These are phyloP conservation scores for Aspergillaceae sp. DNA, from an alignment of 2,329 filamentous ascomycete species.

Conservation along the genomic window DNA sequence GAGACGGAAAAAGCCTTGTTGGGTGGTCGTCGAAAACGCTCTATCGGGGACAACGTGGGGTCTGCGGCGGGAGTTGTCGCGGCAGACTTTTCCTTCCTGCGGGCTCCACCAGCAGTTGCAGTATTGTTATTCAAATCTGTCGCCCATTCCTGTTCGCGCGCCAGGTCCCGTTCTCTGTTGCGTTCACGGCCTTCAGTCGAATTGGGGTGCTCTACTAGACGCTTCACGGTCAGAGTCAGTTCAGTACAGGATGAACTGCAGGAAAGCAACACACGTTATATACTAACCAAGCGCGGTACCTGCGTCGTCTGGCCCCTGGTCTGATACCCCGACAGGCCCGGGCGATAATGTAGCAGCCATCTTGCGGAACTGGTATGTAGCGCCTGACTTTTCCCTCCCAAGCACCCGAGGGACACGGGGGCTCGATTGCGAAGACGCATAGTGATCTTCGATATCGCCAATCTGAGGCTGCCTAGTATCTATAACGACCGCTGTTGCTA, in stretches of 20 bases:
- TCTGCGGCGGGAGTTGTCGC: slow-evolving; percentile 27
- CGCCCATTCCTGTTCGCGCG: slow-evolving; percentile 18
- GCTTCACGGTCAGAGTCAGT: slow-evolving; percentile 55
- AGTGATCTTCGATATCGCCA: slow-evolving; percentile 41
- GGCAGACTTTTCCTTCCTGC: slow-evolving; percentile 1
- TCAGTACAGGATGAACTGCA: slow-evolving; percentile 28
- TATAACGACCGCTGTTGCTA: slow-evolving; percentile 10
- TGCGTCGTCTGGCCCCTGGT: slow-evolving; percentile 17
- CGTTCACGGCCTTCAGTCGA: slow-evolving; percentile 28
- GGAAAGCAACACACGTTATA: background rate
- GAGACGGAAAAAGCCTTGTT: slow-evolving; percentile 77
- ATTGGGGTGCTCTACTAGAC: slow-evolving; percentile 48
- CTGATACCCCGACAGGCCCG: slow-evolving; percentile 17
- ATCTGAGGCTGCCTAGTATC: slow-evolving; percentile 21
- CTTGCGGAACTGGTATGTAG: slow-evolving; percentile 13
- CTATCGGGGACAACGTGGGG: slow-evolving; percentile 52
- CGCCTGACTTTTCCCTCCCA: slow-evolving; percentile 30
- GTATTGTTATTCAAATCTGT: background rate
- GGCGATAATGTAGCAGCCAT: background rate
- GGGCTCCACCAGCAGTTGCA: slow-evolving; percentile 1
- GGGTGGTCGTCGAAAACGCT: slow-evolving; percentile 69
- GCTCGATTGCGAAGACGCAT: slow-evolving; percentile 24
- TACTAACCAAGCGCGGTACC: slow-evolving; percentile 24
- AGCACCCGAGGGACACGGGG: slow-evolving; percentile 34
- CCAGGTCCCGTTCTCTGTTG: slow-evolving; percentile 22